A percentile compares a stretch with the other conserved stretches of the same genome.
These are phyloP conservation scores for Tylopilus vinaceipallidus DNA, from an alignment of 768 basidiomycete species.

Conservation along the genomic window DNA sequence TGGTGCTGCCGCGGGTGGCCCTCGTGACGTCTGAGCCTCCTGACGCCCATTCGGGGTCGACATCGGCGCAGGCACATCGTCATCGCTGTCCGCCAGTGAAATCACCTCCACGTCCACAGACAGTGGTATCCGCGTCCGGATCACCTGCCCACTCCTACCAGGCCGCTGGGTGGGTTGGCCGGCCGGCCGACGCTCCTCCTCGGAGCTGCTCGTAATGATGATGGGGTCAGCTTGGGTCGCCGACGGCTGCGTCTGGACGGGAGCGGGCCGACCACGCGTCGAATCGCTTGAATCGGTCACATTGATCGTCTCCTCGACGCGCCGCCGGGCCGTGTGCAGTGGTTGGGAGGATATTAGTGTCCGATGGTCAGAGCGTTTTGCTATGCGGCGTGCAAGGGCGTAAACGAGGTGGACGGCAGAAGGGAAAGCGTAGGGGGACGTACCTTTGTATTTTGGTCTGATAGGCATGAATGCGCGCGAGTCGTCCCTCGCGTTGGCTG, in stretches of 20 bases:
- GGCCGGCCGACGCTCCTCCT: background rate
- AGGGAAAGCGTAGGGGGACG: background rate
- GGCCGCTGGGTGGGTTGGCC: too few relatives aligned
- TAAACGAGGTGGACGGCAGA: background rate
- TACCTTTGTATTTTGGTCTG: constrained; percentile 16
- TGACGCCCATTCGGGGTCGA: constrained; percentile 1
- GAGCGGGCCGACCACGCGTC: constrained; percentile 1
- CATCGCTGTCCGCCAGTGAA: constrained; percentile 29
- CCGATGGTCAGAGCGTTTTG: constrained; percentile 9
- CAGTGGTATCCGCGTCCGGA: constrained; percentile 1
- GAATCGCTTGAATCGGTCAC: constrained; percentile 25
- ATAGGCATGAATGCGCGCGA: constrained; percentile 18
- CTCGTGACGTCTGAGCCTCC: background rate
- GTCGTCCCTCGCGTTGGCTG: constrained; percentile 4
- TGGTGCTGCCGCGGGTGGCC: background rate
- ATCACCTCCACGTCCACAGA: constrained; percentile 26
- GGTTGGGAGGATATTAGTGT: constrained; percentile 8
- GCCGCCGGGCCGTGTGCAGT: constrained; percentile 10
- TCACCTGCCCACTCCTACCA: background rate
- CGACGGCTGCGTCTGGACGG: background rate
- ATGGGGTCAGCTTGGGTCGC: constrained; percentile 17
- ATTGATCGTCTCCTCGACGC: constrained; percentile 12
- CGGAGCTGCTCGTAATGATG: constrained; percentile 27
- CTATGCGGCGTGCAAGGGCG: constrained; percentile 3
- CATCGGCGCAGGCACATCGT: background rate